phyloP scores from a whole-genome alignment of 1,284 basidiomycete genomes.

The Phellinidium pouzarii region DNA sequence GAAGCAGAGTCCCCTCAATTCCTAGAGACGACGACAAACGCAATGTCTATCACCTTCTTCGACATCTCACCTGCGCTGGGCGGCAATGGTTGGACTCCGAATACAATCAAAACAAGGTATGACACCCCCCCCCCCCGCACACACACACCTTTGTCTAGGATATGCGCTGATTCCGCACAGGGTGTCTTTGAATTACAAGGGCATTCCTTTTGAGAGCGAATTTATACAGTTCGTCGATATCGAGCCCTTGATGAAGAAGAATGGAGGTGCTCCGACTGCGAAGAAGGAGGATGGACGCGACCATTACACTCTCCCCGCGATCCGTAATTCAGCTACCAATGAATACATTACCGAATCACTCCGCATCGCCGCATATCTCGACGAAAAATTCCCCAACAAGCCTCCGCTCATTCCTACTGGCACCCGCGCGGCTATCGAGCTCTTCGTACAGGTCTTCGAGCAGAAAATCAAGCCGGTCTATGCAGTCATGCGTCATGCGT shows the following conservation, averaged over 20 bases:
- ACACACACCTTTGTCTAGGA: not conserved
- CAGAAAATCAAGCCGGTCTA: not conserved
- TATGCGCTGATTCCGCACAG: not conserved
- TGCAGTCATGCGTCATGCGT: not conserved
- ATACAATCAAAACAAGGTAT: not conserved
- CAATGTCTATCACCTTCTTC: not conserved
- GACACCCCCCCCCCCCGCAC: no score
- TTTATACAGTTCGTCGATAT: constrained; percentile 22
- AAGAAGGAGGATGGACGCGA: constrained; percentile 10
- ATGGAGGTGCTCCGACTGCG: constrained; percentile 18
- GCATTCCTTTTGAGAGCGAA: constrained; percentile 19
- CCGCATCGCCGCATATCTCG: constrained; percentile 21
- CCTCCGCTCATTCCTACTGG: constrained; percentile 16
- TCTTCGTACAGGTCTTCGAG: constrained; percentile 1
- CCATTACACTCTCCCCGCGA: constrained; percentile 19
- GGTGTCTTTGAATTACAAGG: constrained; percentile 15
- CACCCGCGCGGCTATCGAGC: constrained; percentile 15
- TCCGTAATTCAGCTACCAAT: constrained; percentile 17
- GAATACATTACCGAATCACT: constrained; percentile 20
- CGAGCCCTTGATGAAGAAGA: constrained; percentile 16
- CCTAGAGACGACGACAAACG: no score
- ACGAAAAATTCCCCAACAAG: constrained; percentile 18
- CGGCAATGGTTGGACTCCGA: not conserved
- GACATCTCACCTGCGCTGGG: not conserved
- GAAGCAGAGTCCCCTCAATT: no score